Evolutionary conservation across 192 early-diverging fungal species (phyloP).

Genomic region (Linderina pennispora): DNA sequence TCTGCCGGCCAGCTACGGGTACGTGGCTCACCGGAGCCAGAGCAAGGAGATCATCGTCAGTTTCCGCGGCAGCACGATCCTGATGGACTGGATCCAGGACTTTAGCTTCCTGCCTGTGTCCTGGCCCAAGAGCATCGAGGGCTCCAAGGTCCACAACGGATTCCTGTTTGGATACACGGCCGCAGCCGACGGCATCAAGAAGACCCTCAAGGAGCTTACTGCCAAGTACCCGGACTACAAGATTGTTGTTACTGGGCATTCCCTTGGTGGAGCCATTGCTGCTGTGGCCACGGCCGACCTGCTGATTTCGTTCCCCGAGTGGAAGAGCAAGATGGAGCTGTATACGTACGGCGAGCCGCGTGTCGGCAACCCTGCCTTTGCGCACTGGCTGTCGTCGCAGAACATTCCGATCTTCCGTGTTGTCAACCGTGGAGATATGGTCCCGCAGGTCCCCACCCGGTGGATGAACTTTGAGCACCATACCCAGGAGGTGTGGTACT

Average conservation of each 20-base stretch:
- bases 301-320: slow-evolving; percentile 7
- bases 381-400: slow-evolving; percentile 15
- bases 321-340: slow-evolving; percentile 12
- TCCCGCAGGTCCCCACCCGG: slow-evolving; percentile 8
- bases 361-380: slow-evolving; percentile 35
- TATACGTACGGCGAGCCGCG: slow-evolving; percentile 43
- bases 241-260: slow-evolving; percentile 36
- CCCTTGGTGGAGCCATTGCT: slow-evolving; percentile 41
- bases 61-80: slow-evolving; percentile 32
- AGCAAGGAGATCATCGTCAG: slow-evolving; percentile 21
- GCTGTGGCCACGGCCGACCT: slow-evolving; percentile 25
- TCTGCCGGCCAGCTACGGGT: slow-evolving; percentile 27
- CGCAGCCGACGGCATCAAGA: slow-evolving; percentile 6
- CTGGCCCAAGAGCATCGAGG: slow-evolving; percentile 19
- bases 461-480: slow-evolving; percentile 18
- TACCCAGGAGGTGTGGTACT: slow-evolving; percentile 18
- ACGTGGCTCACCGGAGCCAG: slow-evolving; percentile 29
- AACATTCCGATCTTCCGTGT: slow-evolving; percentile 18
- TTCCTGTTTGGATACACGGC: slow-evolving; percentile 26
- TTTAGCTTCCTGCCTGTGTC: background rate
- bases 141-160: slow-evolving; percentile 34
- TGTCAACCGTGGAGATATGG: slow-evolving; percentile 35
- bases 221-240: slow-evolving; percentile 28
- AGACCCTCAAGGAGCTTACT: background rate
- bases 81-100: slow-evolving; percentile 22